Conservation (phyloP, 2,329 filamentous ascomycete species). For the Lasiodiplodia gonubiensis region DNA sequence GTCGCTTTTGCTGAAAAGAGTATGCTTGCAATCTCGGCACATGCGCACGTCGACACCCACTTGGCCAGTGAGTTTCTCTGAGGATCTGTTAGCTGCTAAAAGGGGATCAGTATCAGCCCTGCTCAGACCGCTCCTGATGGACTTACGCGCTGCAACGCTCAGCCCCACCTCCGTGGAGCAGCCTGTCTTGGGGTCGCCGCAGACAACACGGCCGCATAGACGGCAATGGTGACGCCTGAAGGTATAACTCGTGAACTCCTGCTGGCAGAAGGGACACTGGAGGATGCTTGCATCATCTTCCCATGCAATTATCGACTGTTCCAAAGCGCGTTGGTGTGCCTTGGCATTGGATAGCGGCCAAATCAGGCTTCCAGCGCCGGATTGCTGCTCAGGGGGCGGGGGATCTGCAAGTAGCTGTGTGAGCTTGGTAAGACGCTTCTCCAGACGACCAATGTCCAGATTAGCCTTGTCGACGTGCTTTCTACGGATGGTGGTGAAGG, state of each 20-base stretch:
- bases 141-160: conserved; percentile 70
- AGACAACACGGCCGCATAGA: conserved; percentile 91
- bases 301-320: conserved; percentile 94
- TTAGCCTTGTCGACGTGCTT: conserved; percentile 83
- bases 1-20: conserved; percentile 74
- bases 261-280: conserved; percentile 91
- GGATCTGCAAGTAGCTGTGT: conserved; percentile 81
- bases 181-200: conserved; percentile 80
- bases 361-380: conserved; percentile 57
- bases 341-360: conserved; percentile 66
- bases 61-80: conserved; percentile 56
- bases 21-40: conserved; percentile 84
- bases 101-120: conserved; percentile 18
- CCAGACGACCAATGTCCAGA: conserved; percentile 84
- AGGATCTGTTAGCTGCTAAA: conserved; percentile 38
- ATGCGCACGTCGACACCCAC: conserved; percentile 83
- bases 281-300: conserved; percentile 83
- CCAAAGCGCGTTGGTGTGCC: conserved; percentile 77
- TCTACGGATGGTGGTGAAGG: conserved; percentile 73
- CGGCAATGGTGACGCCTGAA: conserved; percentile 94
- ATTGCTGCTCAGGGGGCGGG: conserved; percentile 66
- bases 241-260: conserved; percentile 92
- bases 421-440: conserved; percentile 89
- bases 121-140: neutral
- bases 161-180: conserved; percentile 87